Base-by-base conservation (phyloP, 1,284 basidiomycete genomes). In the Leccinum cinnamomeum region DNA sequence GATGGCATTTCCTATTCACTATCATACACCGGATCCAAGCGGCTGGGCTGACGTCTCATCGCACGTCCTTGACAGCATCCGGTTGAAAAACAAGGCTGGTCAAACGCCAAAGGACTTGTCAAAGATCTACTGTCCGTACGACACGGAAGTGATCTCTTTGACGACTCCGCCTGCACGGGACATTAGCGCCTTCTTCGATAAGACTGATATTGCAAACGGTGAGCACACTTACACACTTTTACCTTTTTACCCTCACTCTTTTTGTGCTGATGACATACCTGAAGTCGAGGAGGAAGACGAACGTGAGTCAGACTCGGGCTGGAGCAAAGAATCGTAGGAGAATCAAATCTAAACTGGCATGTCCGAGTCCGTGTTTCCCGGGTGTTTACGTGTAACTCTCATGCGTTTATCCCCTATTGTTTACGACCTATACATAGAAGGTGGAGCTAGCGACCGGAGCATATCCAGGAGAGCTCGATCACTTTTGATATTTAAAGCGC, bases 91-190 rank as follows among this genome's bases (percentile, higher is more conserved):
- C 62, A 75, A 69, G 62, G 65, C 68, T 3, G 33, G 67, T 30
- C 74, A 70, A 44, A 75, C 71, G 28, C 68, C 71, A 20, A 71
- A 64, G 16, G 68, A 56, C 11, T 63, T 70, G 12, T 60, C 66
- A 7, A 58, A 57, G 14, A 75, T 75, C 10, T 66, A 72, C 53
- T 75, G 46, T 41, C 66, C 66, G 12, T 14, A 54, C 0, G 75
- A 76, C 53, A 60, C 33, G 1, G 59, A 64, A 11, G 66, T 72
- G 28, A 57, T 30, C 14, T 66, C 61, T 20, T 46, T 71, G 63
- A 70, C 72, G 35, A 66, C 53, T 2, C 69, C 69, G 18, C 70
- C 71, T 23, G 60, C 39, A 16, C 68, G 69, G 53, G 7, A 44
- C 46, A 2, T 73, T n/a, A 10, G 3, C 8, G 58, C 48, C 3